phyloP scores from a whole-genome alignment of 352 stramenopile species.

The Phytopythium boreale region DNA sequence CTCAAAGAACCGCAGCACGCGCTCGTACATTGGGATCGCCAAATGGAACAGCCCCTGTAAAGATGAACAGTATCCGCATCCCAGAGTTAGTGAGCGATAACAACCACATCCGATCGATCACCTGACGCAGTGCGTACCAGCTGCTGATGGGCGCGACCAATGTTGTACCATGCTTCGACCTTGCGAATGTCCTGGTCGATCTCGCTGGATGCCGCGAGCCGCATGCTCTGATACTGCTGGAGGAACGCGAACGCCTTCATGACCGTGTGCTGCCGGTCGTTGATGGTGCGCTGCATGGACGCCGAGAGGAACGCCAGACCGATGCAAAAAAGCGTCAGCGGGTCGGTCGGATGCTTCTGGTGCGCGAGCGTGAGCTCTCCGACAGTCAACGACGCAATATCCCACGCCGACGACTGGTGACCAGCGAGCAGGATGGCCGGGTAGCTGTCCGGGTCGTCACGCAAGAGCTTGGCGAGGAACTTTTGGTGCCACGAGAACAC shows the following conservation, averaged over 20 bases:
- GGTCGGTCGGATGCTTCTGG: constrained; percentile 67
- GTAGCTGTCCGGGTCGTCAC: constrained; percentile 74
- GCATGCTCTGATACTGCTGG: constrained; percentile 73
- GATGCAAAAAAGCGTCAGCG: constrained; percentile 83
- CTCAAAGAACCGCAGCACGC: constrained; percentile 79
- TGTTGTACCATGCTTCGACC: constrained; percentile 86
- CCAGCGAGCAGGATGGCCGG: constrained; percentile 77
- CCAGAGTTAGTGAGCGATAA: not conserved
- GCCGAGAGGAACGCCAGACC: constrained; percentile 78
- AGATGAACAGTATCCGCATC: constrained; percentile 1
- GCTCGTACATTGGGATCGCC: constrained; percentile 86
- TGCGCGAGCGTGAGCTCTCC: constrained; percentile 84
- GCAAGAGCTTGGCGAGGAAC: constrained; percentile 78
- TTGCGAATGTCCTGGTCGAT: constrained; percentile 65
- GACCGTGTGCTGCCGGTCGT: constrained; percentile 80
- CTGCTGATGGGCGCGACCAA: constrained; percentile 82
- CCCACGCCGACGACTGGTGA: constrained; percentile 80
- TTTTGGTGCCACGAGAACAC: constrained; percentile 89
- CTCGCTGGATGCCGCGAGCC: constrained; percentile 38
- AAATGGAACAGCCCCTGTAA: constrained; percentile 79
- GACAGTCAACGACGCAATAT: constrained; percentile 82
- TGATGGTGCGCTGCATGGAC: constrained; percentile 86
- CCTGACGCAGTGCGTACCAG: constrained; percentile 38
- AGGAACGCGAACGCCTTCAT: constrained; percentile 85
- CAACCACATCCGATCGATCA: not conserved